These are phyloP conservation scores for Cadophora sp. DNA, from an alignment of 2,329 filamentous ascomycete genomes.

Conservation along the genomic window DNA sequence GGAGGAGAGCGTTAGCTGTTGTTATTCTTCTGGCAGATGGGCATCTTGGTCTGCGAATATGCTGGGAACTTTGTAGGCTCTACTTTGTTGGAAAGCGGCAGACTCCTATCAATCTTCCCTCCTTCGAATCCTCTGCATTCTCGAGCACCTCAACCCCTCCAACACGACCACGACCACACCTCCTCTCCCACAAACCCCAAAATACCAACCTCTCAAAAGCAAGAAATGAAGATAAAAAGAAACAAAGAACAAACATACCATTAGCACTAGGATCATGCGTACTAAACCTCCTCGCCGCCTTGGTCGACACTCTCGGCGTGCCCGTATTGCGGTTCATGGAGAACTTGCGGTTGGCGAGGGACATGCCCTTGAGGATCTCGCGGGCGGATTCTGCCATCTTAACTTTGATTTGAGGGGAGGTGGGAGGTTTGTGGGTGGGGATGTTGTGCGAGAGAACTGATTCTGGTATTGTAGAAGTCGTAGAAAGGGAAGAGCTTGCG, in stretches of 20 bases:
- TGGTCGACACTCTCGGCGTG: constrained; percentile 57
- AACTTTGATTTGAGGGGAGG: background rate
- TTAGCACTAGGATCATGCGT: constrained; percentile 62
- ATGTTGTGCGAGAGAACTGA: too few species aligned
- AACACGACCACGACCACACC: background rate
- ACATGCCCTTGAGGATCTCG: constrained; percentile 30
- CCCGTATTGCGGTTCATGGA: constrained; percentile 72
- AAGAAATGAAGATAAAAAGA: constrained; percentile 17
- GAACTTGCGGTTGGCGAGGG: constrained; percentile 65
- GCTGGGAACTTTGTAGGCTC: background rate
- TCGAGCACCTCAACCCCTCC: background rate
- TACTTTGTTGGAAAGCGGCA: background rate
- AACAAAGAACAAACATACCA: constrained; percentile 52
- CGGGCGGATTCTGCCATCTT: constrained; percentile 25
- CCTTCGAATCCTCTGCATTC: too few species aligned
- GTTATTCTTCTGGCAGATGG: background rate
- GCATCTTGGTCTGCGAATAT: background rate
- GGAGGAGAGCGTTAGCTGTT: constrained; percentile 9
- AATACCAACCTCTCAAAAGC: constrained; percentile 5
- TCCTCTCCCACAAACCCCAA: too few species aligned
- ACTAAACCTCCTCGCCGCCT: constrained; percentile 60
- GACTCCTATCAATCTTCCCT: too few species aligned
- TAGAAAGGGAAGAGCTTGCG: background rate
- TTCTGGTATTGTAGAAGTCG: too few species aligned
- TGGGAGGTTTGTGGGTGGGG: background rate